Evolutionary conservation across 345 rosid species (phyloP).

Genomic region (Camelina hispida): DNA sequence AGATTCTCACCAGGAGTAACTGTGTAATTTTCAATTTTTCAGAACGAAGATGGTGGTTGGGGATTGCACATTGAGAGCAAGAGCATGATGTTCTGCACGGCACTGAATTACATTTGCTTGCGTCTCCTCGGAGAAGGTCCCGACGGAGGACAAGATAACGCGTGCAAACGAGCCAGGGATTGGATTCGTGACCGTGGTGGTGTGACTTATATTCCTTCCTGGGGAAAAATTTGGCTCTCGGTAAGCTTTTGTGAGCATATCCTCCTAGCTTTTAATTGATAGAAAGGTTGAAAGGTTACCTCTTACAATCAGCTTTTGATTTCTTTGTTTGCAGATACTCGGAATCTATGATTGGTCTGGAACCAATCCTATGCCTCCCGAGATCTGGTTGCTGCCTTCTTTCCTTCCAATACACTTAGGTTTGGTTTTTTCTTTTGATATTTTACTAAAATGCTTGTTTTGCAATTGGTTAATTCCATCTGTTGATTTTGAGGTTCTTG

Average conservation of each 20-base stretch:
- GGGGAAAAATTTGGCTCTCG: constrained; percentile 86
- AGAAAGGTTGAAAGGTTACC: too few species aligned
- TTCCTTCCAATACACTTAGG: constrained; percentile 62
- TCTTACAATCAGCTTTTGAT: neutral
- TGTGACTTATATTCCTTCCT: constrained; percentile 63
- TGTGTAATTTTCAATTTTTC: constrained; percentile 9
- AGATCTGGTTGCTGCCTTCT: constrained; percentile 72
- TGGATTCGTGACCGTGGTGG: constrained; percentile 78
- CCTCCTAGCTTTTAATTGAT: too few species aligned
- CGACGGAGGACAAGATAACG: constrained; percentile 48
- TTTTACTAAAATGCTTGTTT: too few species aligned
- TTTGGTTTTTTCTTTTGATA: too few species aligned
- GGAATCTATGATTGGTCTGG: constrained; percentile 86
- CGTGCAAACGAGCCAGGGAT: constrained; percentile 51
- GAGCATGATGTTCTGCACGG: constrained; percentile 67
- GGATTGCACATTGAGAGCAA: constrained; percentile 72
- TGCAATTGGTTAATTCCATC: too few species aligned
- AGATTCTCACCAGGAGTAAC: neutral
- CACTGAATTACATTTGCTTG: constrained; percentile 54
- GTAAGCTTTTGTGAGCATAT: constrained; percentile 33
- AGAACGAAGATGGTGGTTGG: constrained; percentile 87
- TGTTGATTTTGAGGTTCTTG: too few species aligned
- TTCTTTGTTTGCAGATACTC: constrained; percentile 50
- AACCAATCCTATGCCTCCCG: constrained; percentile 71
- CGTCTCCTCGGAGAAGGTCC: constrained; percentile 58